Percentiles rank a stretch among this genome's conserved stretches.
Evolutionary conservation across 2,329 filamentous ascomycete genomes (phyloP).

Genomic region (Xylaria hypoxylon): DNA sequence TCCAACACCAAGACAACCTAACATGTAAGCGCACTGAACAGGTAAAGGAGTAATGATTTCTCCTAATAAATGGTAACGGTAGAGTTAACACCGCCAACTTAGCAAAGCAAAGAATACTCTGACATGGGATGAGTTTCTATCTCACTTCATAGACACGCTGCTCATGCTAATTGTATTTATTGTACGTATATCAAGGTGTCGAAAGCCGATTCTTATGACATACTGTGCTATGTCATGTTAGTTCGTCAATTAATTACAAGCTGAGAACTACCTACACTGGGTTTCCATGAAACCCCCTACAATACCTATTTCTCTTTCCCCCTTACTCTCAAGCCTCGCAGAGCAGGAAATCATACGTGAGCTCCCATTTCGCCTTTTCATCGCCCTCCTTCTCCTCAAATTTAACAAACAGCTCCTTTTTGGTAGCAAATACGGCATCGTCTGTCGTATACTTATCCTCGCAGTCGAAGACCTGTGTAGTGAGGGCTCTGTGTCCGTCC

Average conservation of each 20-base stretch:
- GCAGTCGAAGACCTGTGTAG: conserved; percentile 79
- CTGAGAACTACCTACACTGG: neutral
- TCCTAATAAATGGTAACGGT: neutral
- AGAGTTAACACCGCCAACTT: neutral
- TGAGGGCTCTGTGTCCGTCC: conserved; percentile 63
- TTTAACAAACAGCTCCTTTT: conserved; percentile 60
- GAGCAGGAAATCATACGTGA: conserved; percentile 68
- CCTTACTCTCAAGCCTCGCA: conserved; percentile 14
- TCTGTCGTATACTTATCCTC: conserved; percentile 69
- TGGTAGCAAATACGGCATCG: conserved; percentile 67
- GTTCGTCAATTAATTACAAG: neutral
- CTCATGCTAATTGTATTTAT: too few relatives aligned
- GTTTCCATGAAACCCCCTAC: neutral
- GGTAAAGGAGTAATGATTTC: too few relatives aligned
- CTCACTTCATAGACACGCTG: neutral
- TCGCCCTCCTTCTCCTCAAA: conserved; percentile 55
- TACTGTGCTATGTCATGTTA: neutral
- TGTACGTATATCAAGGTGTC: too few relatives aligned
- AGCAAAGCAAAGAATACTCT: neutral
- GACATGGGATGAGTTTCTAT: neutral
- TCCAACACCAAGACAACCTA: too few relatives aligned
- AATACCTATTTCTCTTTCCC: neutral
- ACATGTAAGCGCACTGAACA: too few relatives aligned
- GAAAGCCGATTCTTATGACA: neutral
- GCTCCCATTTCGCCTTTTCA: conserved; percentile 65